A percentile compares a stretch with the other conserved stretches of the same genome.
phyloP scores from a whole-genome alignment of 129 eudicot genomes.

The Deinandra increscens region DNA sequence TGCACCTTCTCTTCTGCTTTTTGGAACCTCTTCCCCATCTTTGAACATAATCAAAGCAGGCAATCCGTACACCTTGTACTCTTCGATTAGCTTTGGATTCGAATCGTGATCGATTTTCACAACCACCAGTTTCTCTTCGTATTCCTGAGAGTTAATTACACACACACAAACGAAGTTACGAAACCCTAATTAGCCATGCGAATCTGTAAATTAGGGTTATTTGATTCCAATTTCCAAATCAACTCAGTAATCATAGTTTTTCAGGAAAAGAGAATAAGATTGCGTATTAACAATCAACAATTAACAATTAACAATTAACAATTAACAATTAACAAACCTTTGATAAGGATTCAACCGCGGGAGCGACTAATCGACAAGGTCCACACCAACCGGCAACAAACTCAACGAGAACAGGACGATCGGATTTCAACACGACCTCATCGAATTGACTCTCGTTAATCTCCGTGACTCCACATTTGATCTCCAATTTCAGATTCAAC shows the following conservation, averaged over 20 bases:
- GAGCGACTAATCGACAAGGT: constrained; percentile 76
- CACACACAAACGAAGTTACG: not conserved
- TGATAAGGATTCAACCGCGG: constrained; percentile 60
- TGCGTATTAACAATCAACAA: too few relatives aligned
- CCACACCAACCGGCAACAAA: constrained; percentile 86
- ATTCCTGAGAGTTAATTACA: constrained; percentile 46
- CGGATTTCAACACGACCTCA: constrained; percentile 68
- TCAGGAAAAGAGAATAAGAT: too few relatives aligned
- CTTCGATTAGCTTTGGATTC: constrained; percentile 66
- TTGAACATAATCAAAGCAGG: constrained; percentile 72
- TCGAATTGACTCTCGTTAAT: constrained; percentile 55
- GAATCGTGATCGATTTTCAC: constrained; percentile 83
- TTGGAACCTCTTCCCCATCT: constrained; percentile 61
- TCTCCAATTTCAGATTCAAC: constrained; percentile 19
- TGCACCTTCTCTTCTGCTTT: constrained; percentile 84
- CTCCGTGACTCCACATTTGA: constrained; percentile 53
- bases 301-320: too few relatives aligned
- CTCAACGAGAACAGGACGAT: constrained; percentile 79
- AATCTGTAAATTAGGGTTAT: constrained; percentile 15
- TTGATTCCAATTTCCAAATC: not conserved
- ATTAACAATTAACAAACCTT: too few relatives aligned
- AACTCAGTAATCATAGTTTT: too few relatives aligned
- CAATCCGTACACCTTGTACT: constrained; percentile 76
- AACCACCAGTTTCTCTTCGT: constrained; percentile 54
- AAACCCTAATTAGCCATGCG: constrained; percentile 7